Evolutionary conservation across 2,329 filamentous ascomycete genomes (phyloP), one percentile per base, ranked within the genome.

Genomic region (Fusarium cicatricum): DNA sequence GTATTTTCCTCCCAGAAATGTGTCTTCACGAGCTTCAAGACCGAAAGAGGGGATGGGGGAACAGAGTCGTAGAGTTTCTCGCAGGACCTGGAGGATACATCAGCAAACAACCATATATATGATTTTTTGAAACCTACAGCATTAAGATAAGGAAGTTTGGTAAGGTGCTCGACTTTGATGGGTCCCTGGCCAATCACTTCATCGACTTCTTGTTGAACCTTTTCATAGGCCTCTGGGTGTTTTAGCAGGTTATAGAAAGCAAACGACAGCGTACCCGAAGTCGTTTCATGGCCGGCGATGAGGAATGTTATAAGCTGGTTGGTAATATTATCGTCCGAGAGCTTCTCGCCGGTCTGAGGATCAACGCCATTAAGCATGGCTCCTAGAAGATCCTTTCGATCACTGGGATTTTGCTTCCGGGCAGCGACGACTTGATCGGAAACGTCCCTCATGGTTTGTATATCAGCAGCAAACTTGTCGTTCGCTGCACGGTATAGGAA

Each of bases 231-330:
- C 2, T 81, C 78, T 0, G 88, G 88, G 62, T 88, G 79, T 68
- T 86, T 87, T 29, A 90, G 70, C 2, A 92, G 77, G 50, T 87
- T 79, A 67, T 87, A 88, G 43, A 90, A 83, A 0, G 82, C 74
- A 66, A 90, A 91, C 0, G 86, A 83, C 11, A 92, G 71, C 14
- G 88, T 74, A 3, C 88, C 88, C 2, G 86, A 85, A 0, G 89
- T 89, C 0, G 90, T 92, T 65, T 91, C 89, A 58, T 90, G 88
- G 2, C 87, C 86, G 31, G 87, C 87, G 64, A 89, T 86, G 10
- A 91, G 72, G 62, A 91, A 91, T 0, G 88, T 91, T 54, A 90
- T 86, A 74, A 92, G 84, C 60, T 92, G 90, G 69, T 88, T 80
- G 14, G 85, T 81, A 58, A 91, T 89, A 42, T 79, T 83, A 5